Percentiles rank a stretch among this genome's conserved stretches.
Conservation (phyloP, 108 stramenopile species). For the Cyclotella sp. region DNA sequence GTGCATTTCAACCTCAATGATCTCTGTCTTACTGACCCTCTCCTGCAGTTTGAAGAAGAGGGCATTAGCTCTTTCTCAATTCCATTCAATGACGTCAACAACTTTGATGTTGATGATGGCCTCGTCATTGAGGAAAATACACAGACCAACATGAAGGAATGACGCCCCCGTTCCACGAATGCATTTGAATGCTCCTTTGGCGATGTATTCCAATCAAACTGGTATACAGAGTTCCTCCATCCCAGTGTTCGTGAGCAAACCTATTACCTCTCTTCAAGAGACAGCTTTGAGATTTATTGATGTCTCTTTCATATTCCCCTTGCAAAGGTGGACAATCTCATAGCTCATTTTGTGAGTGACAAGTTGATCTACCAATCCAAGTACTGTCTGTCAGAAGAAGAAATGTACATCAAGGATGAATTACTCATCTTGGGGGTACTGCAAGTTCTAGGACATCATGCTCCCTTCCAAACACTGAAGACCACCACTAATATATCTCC, state of each 20-base stretch:
- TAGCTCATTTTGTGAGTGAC: neutral
- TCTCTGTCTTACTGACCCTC: no score
- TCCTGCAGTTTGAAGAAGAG: no score
- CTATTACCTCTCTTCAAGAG: neutral
- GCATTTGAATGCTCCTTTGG: no score
- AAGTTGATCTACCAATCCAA: conserved; percentile 2
- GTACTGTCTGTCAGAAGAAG: neutral
- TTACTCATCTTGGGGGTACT: conserved; percentile 6
- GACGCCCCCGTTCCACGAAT: no score
- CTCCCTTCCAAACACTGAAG: neutral
- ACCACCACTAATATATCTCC: conserved; percentile 6
- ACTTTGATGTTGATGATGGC: no score
- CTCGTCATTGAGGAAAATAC: no score
- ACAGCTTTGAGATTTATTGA: neutral
- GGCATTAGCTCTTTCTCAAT: no score
- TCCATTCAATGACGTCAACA: no score
- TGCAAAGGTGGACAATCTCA: conserved; percentile 1
- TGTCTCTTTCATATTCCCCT: conserved; percentile 7
- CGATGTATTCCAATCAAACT: no score
- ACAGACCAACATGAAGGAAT: no score
- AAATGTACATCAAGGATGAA: conserved; percentile 3
- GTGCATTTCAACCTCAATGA: no score
- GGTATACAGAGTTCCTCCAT: no score
- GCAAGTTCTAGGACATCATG: neutral
- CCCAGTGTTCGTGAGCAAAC: neutral